Percentiles rank a stretch among this genome's conserved stretches.
These are phyloP conservation scores for Petunia hybrid DNA, from an alignment of 305 asterid genomes.

Conservation along the genomic window DNA sequence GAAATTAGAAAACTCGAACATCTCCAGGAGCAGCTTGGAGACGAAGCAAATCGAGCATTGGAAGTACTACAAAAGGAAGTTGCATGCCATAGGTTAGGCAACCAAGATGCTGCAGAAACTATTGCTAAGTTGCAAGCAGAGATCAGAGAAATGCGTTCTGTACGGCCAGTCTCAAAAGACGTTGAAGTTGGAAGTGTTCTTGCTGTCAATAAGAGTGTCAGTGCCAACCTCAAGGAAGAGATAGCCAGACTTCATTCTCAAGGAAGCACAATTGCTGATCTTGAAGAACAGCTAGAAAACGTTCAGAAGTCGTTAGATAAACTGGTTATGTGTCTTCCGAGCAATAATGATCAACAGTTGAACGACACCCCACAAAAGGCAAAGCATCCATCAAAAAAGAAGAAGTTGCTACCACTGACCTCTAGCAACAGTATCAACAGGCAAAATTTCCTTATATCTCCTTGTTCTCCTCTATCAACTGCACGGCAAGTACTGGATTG, in stretches of 20 bases:
- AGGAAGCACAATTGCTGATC: slow-evolving; percentile 93
- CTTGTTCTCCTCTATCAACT: slow-evolving; percentile 86
- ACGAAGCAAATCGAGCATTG: slow-evolving; percentile 91
- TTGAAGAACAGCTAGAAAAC: slow-evolving; percentile 93
- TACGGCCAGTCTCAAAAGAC: slow-evolving; percentile 59
- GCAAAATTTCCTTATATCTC: slow-evolving; percentile 78
- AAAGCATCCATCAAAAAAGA: slow-evolving; percentile 72
- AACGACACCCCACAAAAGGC: slow-evolving; percentile 59
- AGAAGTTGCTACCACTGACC: slow-evolving; percentile 75
- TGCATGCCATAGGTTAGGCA: slow-evolving; percentile 87
- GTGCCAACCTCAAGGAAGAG: slow-evolving; percentile 95
- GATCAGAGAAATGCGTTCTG: slow-evolving; percentile 80
- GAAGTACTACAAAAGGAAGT: slow-evolving; percentile 97
- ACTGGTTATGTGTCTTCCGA: slow-evolving; percentile 85
- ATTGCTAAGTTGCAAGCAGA: slow-evolving; percentile 94
- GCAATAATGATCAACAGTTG: slow-evolving; percentile 57
- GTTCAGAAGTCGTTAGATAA: slow-evolving; percentile 96
- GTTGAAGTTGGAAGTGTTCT: slow-evolving; percentile 59
- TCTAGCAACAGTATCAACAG: slow-evolving; percentile 74
- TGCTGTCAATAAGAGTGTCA: slow-evolving; percentile 83
- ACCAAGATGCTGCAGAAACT: slow-evolving; percentile 98
- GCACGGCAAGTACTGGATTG: slow-evolving; percentile 65
- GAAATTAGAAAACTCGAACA: slow-evolving; percentile 95
- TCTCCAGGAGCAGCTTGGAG: slow-evolving; percentile 97
- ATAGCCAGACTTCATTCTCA: slow-evolving; percentile 94